Percentiles rank a stretch among this genome's conserved stretches.
phyloP scores from a whole-genome alignment of 1,284 basidiomycete genomes.

The Naganishia sp. region DNA sequence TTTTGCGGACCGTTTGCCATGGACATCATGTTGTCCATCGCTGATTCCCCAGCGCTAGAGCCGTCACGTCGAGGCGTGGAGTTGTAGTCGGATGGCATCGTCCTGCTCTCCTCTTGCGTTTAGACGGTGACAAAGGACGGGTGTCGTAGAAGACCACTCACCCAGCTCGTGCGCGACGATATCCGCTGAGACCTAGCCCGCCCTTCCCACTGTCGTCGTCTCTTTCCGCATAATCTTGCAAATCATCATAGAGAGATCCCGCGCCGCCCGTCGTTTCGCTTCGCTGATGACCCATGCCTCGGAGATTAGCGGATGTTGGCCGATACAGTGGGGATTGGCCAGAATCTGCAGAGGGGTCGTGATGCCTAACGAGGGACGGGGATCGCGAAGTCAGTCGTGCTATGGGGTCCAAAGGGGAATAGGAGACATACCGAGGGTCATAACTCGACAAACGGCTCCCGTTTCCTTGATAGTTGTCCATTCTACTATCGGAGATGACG shows the following conservation, averaged over 20 bases:
- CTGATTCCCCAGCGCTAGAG: not conserved
- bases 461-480: slow-evolving; percentile 16
- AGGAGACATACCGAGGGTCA: slow-evolving; percentile 16
- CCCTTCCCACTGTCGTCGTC: slow-evolving; percentile 25
- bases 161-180: slow-evolving; percentile 52
- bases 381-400: not conserved
- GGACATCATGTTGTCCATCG: slow-evolving; percentile 42
- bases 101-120: not conserved
- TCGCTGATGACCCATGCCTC: slow-evolving; percentile 24
- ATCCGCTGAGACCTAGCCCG: slow-evolving; percentile 32
- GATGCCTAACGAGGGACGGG: not conserved
- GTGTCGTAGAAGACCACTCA: slow-evolving; percentile 36
- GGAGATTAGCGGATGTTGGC: slow-evolving; percentile 14
- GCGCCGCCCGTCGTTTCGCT: slow-evolving; percentile 17
- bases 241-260: slow-evolving; percentile 8
- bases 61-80: slow-evolving; percentile 5
- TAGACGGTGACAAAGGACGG: too few species aligned
- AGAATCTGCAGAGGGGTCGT: slow-evolving; percentile 12
- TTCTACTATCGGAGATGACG: not conserved
- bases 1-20: slow-evolving; percentile 6
- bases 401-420: not conserved
- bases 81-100: slow-evolving; percentile 23
- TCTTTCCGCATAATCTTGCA: slow-evolving; percentile 14
- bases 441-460: slow-evolving; percentile 10
- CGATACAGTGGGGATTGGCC: slow-evolving; percentile 20